phyloP scores from a whole-genome alignment of 2,329 filamentous ascomycete genomes.

The Exophiala phaeomuriformis region DNA sequence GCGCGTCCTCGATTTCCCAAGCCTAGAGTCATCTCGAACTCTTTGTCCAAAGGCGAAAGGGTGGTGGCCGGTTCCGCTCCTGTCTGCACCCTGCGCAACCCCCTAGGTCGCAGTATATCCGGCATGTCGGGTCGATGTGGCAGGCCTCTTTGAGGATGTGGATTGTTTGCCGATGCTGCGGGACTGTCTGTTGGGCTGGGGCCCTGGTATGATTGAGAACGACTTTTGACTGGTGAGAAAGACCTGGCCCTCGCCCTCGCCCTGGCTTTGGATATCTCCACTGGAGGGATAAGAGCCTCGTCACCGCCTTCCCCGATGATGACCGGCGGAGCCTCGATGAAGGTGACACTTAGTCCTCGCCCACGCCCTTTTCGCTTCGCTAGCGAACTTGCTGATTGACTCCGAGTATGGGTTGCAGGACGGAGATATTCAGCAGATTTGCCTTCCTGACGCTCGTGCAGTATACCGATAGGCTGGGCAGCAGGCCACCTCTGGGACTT shows the following conservation, averaged over 20 bases:
- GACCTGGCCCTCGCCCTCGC: conserved; percentile 24
- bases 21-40: conserved; percentile 26
- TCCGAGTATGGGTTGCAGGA: conserved; percentile 20
- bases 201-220: neutral
- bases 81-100: conserved; percentile 18
- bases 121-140: conserved; percentile 8
- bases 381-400: conserved; percentile 27
- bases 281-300: conserved; percentile 64
- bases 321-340: conserved; percentile 64
- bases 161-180: neutral
- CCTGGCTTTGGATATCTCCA: conserved; percentile 54
- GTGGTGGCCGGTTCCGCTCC: conserved; percentile 8
- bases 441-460: conserved; percentile 3
- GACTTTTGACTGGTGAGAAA: conserved; percentile 16
- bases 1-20: conserved; percentile 8
- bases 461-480: conserved; percentile 19
- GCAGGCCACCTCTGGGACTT: conserved; percentile 32
- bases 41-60: conserved; percentile 16
- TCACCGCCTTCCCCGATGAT: conserved; percentile 89
- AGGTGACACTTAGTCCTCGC: conserved; percentile 67
- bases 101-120: conserved; percentile 16
- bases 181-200: neutral
- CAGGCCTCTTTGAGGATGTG: neutral
- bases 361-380: conserved; percentile 39
- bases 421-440: conserved; percentile 13